Conservation (phyloP, 495 filamentous ascomycete genomes). For the Cairneyella variabilis region DNA sequence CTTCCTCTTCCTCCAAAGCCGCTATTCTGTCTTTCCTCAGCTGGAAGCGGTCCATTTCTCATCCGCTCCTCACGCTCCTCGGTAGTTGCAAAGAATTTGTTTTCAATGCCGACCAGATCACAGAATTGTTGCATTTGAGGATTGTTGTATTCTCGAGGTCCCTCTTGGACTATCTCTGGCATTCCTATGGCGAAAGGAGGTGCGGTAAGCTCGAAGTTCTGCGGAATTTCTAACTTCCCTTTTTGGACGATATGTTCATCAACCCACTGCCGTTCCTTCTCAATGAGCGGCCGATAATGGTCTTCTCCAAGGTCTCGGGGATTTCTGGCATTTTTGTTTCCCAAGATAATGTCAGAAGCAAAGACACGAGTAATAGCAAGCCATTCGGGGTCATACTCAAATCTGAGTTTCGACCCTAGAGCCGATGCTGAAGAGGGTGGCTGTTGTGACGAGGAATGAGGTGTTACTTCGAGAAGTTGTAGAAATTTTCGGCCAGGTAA, state of each 20-base stretch:
- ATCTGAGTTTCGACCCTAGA: conserved; percentile 27
- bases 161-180: conserved; percentile 31
- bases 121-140: conserved; percentile 79
- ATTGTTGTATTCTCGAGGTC: conserved; percentile 75
- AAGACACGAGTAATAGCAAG: conserved; percentile 86
- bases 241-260: conserved; percentile 61
- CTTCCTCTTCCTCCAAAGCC: conserved; percentile 26
- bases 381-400: conserved; percentile 92
- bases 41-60: conserved; percentile 32
- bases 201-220: conserved; percentile 74
- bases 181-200: conserved; percentile 55
- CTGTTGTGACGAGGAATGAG: conserved; percentile 30
- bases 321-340: conserved; percentile 43
- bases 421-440: neutral
- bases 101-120: conserved; percentile 67
- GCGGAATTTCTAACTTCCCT: conserved; percentile 60
- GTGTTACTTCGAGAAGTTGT: conserved; percentile 61
- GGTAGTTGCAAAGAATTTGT: conserved; percentile 68
- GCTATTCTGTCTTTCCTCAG: conserved; percentile 30
- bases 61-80: conserved; percentile 59
- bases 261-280: conserved; percentile 68
- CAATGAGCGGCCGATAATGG: conserved; percentile 59
- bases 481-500: conserved; percentile 75
- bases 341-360: conserved; percentile 54
- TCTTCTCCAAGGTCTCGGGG: conserved; percentile 59